Evolutionary conservation across 257 asterid genomes (phyloP).

Genomic region (Capsicum pubescens): DNA sequence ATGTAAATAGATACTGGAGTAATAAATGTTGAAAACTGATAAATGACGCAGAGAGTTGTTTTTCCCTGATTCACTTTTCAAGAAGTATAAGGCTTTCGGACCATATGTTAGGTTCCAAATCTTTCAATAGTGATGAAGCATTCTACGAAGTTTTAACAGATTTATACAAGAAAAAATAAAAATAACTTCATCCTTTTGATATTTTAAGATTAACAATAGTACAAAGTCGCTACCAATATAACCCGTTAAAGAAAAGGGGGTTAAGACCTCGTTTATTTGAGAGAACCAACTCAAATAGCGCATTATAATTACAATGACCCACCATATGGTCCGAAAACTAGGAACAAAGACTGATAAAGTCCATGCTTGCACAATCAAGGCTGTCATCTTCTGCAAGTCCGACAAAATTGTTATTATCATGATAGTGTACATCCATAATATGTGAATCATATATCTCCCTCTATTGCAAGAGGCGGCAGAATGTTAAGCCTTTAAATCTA

Average conservation of each 20-base stretch:
- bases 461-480: conserved; percentile 14
- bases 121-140: not conserved
- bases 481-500: conserved; percentile 4
- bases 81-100: not conserved
- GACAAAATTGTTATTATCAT: conserved; percentile 12
- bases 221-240: not conserved
- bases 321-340: not conserved
- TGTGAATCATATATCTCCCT: not conserved
- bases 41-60: not conserved
- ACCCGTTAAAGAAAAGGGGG: not conserved
- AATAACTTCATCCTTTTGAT: not conserved
- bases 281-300: not conserved
- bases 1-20: not conserved
- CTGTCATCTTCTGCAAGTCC: not conserved
- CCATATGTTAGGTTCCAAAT: not conserved
- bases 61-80: not conserved
- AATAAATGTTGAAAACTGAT: not conserved
- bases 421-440: not conserved
- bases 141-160: not conserved
- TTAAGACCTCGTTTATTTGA: not conserved
- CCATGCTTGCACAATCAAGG: conserved; percentile 15
- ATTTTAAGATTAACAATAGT: not conserved
- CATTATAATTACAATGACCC: conserved; percentile 11
- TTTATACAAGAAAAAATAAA: not conserved
- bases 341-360: not conserved